A percentile compares a stretch with the other conserved stretches of the same genome.
These are phyloP conservation scores for Geotrichum fermentans DNA, from an alignment of 1,139 yeast genomes.

Conservation along the genomic window DNA sequence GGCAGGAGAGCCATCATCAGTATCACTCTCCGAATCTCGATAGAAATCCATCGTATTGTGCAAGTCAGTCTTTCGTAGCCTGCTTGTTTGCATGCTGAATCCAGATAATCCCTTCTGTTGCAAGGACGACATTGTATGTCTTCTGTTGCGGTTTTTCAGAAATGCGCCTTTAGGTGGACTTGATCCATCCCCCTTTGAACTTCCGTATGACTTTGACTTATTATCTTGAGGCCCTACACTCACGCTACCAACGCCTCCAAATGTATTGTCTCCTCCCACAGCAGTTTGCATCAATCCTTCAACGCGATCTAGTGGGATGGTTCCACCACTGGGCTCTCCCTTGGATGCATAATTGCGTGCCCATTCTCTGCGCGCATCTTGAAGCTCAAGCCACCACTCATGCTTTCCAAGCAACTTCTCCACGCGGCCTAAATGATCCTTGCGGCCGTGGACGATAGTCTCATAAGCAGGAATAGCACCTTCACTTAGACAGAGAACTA, in stretches of 20 bases:
- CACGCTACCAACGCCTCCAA: conserved; percentile 13
- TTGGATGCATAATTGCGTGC: conserved; percentile 11
- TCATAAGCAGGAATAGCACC: conserved; percentile 64
- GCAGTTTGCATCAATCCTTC: conserved; percentile 16
- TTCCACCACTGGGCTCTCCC: conserved; percentile 7
- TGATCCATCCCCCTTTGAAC: background rate
- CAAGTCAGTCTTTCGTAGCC: conserved; percentile 39
- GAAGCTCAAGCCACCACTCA: conserved; percentile 65
- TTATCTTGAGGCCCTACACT: conserved; percentile 13
- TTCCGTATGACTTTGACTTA: background rate
- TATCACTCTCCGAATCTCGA: conserved; percentile 27
- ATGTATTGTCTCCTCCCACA: background rate
- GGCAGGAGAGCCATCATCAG: conserved; percentile 23
- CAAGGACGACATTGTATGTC: conserved; percentile 36
- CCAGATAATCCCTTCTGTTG: conserved; percentile 67
- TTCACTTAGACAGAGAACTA: conserved; percentile 62
- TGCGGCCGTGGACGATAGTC: conserved; percentile 65
- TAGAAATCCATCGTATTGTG: conserved; percentile 31
- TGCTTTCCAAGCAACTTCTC: conserved; percentile 43
- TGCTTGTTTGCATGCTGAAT: conserved; percentile 64
- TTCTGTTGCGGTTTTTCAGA: conserved; percentile 25
- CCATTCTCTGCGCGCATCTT: conserved; percentile 48
- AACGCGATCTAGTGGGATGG: conserved; percentile 17
- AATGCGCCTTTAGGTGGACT: conserved; percentile 8
- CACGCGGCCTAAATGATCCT: conserved; percentile 33